Conservation (phyloP, 257 asterid genomes). For the Avicennia marina region DNA sequence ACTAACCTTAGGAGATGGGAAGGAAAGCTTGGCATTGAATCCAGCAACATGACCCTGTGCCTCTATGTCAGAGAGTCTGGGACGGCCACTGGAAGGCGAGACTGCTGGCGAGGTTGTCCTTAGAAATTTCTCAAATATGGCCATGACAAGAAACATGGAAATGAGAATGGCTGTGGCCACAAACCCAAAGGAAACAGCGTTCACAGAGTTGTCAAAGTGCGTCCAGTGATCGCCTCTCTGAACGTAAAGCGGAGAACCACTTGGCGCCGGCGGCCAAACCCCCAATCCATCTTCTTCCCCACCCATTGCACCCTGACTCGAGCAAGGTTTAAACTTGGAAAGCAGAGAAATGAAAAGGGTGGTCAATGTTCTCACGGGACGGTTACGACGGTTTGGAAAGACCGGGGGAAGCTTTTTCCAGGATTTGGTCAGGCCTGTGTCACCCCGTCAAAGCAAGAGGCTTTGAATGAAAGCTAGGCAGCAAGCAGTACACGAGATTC, state of each 20-base stretch:
- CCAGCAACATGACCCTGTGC: conserved; percentile 31
- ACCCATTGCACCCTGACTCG: conserved; percentile 60
- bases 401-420: no score
- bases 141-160: conserved; percentile 93
- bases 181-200: conserved; percentile 89
- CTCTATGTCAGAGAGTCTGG: conserved; percentile 41
- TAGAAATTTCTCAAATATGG: conserved; percentile 77
- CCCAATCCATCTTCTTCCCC: conserved; percentile 61
- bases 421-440: no score
- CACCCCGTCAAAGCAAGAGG: no score
- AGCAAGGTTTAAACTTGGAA: no score
- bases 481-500: no score
- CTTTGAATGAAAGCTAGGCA: no score
- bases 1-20: conserved; percentile 73
- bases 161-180: conserved; percentile 93
- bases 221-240: conserved; percentile 78
- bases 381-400: no score
- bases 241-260: conserved; percentile 51
- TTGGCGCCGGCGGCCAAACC: conserved; percentile 61
- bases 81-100: conserved; percentile 36
- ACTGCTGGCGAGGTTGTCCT: conserved; percentile 49
- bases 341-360: no score
- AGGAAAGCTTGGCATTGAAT: conserved; percentile 46
- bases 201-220: conserved; percentile 82
- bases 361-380: no score